Percentiles rank a stretch among this genome's conserved stretches.
Conservation (phyloP, 225 moss, liverwort and hornwort genomes). For the Antitrichia curtipendula region DNA sequence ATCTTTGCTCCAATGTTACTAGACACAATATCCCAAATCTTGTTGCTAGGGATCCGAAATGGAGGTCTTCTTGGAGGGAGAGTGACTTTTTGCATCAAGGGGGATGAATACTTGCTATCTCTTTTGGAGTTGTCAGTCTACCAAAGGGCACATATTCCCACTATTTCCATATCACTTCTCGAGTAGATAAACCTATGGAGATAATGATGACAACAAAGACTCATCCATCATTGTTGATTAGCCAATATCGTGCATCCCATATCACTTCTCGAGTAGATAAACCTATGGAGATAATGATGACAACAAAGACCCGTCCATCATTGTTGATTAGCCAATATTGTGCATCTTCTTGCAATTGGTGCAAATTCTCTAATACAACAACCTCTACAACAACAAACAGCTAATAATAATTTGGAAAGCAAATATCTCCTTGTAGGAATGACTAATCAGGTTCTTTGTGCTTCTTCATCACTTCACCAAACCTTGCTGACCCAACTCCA, state of each 20-base stretch:
- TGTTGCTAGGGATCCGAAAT: not conserved
- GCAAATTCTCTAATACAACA: not conserved
- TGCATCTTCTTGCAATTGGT: not conserved
- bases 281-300: not conserved
- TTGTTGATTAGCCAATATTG: not conserved
- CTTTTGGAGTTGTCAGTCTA: not conserved
- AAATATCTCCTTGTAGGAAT: rapidly evolving
- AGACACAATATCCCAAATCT: not conserved
- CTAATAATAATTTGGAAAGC: rapidly evolving
- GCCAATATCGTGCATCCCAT: not conserved
- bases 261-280: not conserved
- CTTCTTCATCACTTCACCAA: not conserved
- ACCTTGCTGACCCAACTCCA: not conserved
- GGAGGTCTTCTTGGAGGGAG: no score
- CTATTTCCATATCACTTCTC: not conserved
- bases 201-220: not conserved
- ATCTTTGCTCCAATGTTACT: no score
- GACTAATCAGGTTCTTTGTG: not conserved
- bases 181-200: not conserved
- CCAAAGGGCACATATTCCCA: not conserved
- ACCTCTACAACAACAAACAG: not conserved
- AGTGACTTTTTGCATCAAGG: not conserved
- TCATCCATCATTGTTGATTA: not conserved
- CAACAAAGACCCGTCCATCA: not conserved
- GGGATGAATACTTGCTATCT: not conserved